phyloP scores from a whole-genome alignment of 2,329 filamentous ascomycete genomes.

The Aureobasidium pullulans region DNA sequence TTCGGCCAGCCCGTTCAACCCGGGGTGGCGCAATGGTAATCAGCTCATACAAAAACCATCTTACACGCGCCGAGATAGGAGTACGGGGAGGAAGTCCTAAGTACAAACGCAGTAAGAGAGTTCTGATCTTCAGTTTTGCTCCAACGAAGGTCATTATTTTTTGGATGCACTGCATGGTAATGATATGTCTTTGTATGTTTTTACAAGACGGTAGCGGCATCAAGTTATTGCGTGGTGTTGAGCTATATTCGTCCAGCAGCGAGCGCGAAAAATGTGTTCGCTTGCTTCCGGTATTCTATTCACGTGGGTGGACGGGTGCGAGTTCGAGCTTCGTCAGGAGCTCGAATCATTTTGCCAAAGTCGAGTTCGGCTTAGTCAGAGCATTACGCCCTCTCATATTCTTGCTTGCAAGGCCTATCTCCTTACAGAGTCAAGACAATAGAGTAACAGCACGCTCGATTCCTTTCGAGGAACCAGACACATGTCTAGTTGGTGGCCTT shows the following conservation, averaged over 20 bases:
- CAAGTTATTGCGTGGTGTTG: neutral
- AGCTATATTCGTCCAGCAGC: too few relatives aligned
- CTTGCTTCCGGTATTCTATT: too few relatives aligned
- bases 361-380: too few relatives aligned
- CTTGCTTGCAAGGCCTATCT: too few relatives aligned
- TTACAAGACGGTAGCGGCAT: neutral
- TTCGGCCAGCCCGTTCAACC: neutral
- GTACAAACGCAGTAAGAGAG: neutral
- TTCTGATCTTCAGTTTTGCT: slow-evolving; percentile 3
- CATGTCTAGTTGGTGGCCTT: too few relatives aligned
- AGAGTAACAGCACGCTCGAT: too few relatives aligned
- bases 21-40: neutral
- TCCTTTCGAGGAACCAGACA: too few relatives aligned
- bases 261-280: too few relatives aligned
- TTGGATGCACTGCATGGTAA: neutral
- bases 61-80: neutral
- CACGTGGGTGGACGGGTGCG: neutral
- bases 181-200: neutral
- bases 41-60: slow-evolving; percentile 1
- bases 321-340: neutral
- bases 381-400: too few relatives aligned
- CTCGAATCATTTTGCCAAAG: neutral
- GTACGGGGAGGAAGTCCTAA: neutral
- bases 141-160: neutral
- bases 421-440: too few relatives aligned